Percentiles rank a stretch among this genome's conserved stretches.
Conservation (phyloP, 2,329 filamentous ascomycete species). For the Alternaria novae-zelandiae region DNA sequence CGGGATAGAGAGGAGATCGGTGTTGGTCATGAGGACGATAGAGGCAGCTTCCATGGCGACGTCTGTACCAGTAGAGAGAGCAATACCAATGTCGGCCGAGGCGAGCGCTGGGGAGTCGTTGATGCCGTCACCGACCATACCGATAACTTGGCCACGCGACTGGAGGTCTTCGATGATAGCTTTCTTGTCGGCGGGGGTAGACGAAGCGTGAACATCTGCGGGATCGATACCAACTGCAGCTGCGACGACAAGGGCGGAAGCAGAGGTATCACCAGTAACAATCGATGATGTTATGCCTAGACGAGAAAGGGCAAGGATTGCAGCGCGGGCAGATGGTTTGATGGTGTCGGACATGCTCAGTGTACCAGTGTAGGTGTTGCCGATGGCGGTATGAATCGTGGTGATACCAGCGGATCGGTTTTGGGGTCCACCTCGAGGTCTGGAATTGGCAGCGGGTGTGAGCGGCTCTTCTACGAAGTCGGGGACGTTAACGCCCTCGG, state of each 20-base stretch:
- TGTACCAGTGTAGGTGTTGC: conserved; percentile 79
- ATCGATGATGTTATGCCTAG: conserved; percentile 90
- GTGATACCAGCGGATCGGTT: conserved; percentile 71
- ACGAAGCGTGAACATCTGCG: conserved; percentile 81
- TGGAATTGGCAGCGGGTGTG: conserved; percentile 34
- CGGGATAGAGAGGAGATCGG: conserved; percentile 91
- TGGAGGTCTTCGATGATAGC: conserved; percentile 81
- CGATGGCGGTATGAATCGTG: conserved; percentile 89
- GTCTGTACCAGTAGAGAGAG: conserved; percentile 89
- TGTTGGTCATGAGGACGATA: conserved; percentile 91
- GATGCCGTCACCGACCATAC: conserved; percentile 97
- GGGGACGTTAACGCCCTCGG: conserved; percentile 72
- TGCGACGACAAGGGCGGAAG: conserved; percentile 85
- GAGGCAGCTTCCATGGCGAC: conserved; percentile 98
- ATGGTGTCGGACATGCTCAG: conserved; percentile 88
- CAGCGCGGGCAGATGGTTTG: conserved; percentile 82
- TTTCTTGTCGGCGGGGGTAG: conserved; percentile 90
- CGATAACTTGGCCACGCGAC: conserved; percentile 74
- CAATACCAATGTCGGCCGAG: conserved; percentile 90
- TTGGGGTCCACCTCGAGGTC: conserved; percentile 46
- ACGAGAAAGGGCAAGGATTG: conserved; percentile 79
- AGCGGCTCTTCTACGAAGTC: conserved; percentile 60
- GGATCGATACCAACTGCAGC: conserved; percentile 78
- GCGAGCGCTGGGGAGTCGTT: conserved; percentile 96
- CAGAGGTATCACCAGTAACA: conserved; percentile 88